Conservation (phyloP, 2,329 filamentous ascomycete species). For the Phyllosticta capitalensis region DNA sequence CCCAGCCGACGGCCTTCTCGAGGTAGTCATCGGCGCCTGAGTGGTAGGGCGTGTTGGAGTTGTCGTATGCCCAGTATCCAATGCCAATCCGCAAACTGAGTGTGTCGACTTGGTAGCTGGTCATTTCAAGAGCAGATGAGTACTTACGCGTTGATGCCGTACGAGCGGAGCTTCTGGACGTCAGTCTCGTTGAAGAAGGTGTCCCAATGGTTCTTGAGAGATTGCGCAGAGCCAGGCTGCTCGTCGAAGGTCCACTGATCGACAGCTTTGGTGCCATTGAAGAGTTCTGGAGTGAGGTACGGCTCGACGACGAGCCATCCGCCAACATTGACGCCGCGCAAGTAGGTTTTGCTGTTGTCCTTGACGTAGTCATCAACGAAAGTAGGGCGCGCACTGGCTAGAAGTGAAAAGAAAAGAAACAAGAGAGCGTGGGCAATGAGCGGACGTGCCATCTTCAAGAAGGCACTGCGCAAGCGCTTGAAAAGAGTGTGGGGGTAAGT, state of each 20-base stretch:
- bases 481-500: background rate
- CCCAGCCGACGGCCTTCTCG: conserved; percentile 41
- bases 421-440: background rate
- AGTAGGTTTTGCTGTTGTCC: conserved; percentile 1
- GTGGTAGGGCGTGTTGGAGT: conserved; percentile 36
- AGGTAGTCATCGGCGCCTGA: conserved; percentile 39
- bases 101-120: background rate
- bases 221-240: conserved; percentile 19
- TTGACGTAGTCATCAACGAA: background rate
- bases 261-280: conserved; percentile 22
- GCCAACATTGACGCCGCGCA: conserved; percentile 27
- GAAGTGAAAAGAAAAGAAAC: background rate
- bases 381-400: background rate
- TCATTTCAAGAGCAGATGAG: background rate
- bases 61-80: conserved; percentile 44
- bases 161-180: conserved; percentile 30
- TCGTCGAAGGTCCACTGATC: conserved; percentile 33
- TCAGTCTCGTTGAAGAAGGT: conserved; percentile 33
- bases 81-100: conserved; percentile 40
- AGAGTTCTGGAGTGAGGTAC: conserved; percentile 28
- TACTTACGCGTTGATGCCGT: conserved; percentile 25
- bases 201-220: conserved; percentile 28
- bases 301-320: conserved; percentile 28
- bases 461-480: background rate
- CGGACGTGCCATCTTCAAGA: background rate